A percentile compares a stretch with the other conserved stretches of the same genome.
These are phyloP conservation scores for Mycena pura DNA, from an alignment of 768 basidiomycete species.

Conservation along the genomic window DNA sequence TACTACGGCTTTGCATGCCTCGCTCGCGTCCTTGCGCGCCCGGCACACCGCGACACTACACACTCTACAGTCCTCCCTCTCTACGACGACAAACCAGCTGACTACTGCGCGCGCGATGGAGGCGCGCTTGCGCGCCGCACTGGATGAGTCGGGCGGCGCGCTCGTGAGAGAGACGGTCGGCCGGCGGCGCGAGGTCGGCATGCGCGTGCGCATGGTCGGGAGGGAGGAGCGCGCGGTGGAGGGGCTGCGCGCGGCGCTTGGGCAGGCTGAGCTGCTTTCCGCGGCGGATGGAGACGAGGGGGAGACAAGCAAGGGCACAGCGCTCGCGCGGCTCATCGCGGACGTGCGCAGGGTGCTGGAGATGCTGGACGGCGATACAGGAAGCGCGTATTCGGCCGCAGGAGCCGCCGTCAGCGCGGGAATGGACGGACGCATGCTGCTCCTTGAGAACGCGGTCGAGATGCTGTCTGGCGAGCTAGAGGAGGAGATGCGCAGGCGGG, in stretches of 20 bases:
- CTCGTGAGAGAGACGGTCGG: conserved; percentile 75
- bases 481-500: conserved; percentile 16
- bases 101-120: too few species aligned
- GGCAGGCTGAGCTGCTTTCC: conserved; percentile 44
- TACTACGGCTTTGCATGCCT: conserved; percentile 67
- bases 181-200: conserved; percentile 70
- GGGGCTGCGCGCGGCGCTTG: conserved; percentile 61
- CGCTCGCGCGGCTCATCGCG: conserved; percentile 22
- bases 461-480: conserved; percentile 65
- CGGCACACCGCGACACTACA: conserved; percentile 68
- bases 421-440: conserved; percentile 57
- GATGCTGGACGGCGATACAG: conserved; percentile 42
- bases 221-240: conserved; percentile 70
- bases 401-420: too few species aligned
- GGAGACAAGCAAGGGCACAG: conserved; percentile 18
- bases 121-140: conserved; percentile 52
- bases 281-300: not conserved
- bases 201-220: conserved; percentile 66
- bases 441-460: conserved; percentile 56
- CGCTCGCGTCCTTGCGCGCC: conserved; percentile 61
- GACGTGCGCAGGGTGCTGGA: conserved; percentile 44
- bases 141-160: conserved; percentile 77
- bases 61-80: conserved; percentile 49
- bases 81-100: too few species aligned
- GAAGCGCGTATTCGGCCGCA: too few species aligned